Conservation (phyloP, 2,329 filamentous ascomycete genomes). For the Ceratocystis papillata region DNA sequence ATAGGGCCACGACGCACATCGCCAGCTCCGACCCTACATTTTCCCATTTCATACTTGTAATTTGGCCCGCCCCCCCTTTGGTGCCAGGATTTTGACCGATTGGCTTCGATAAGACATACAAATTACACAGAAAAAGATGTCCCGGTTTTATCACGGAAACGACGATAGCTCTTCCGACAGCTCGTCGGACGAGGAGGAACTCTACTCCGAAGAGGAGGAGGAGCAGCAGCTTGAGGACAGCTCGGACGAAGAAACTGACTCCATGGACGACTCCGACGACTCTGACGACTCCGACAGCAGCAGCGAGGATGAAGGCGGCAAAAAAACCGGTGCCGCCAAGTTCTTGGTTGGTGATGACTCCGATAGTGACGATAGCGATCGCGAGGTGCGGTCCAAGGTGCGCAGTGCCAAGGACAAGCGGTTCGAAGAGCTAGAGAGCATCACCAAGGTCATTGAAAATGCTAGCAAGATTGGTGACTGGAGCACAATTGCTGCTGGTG, state of each 20-base stretch:
- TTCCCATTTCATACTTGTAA: slow-evolving; percentile 20
- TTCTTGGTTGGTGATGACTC: slow-evolving; percentile 71
- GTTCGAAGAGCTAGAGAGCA: slow-evolving; percentile 82
- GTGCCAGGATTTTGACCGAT: slow-evolving; percentile 5
- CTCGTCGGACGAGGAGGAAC: slow-evolving; percentile 92
- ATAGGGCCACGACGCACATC: slow-evolving; percentile 23
- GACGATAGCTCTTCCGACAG: slow-evolving; percentile 90
- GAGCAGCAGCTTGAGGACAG: slow-evolving; percentile 38
- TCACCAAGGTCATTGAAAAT: slow-evolving; percentile 86
- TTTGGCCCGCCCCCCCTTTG: slow-evolving; percentile 7
- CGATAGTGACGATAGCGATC: slow-evolving; percentile 77
- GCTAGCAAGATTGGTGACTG: slow-evolving; percentile 96
- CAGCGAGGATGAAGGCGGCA: slow-evolving; percentile 54
- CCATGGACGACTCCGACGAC: slow-evolving; percentile 42
- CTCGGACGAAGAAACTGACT: slow-evolving; percentile 42
- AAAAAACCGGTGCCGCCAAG: slow-evolving; percentile 59
- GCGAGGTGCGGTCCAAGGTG: slow-evolving; percentile 73
- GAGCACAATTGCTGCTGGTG: slow-evolving; percentile 82
- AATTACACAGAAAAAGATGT: slow-evolving; percentile 46
- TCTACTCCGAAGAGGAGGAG: slow-evolving; percentile 71
- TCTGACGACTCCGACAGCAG: slow-evolving; percentile 44
- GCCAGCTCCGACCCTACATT: slow-evolving; percentile 22
- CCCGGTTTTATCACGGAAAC: slow-evolving; percentile 91
- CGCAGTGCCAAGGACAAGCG: slow-evolving; percentile 99
- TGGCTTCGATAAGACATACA: not conserved